Conservation (phyloP, 306 rosid species). For the Carpinus fangiana region DNA sequence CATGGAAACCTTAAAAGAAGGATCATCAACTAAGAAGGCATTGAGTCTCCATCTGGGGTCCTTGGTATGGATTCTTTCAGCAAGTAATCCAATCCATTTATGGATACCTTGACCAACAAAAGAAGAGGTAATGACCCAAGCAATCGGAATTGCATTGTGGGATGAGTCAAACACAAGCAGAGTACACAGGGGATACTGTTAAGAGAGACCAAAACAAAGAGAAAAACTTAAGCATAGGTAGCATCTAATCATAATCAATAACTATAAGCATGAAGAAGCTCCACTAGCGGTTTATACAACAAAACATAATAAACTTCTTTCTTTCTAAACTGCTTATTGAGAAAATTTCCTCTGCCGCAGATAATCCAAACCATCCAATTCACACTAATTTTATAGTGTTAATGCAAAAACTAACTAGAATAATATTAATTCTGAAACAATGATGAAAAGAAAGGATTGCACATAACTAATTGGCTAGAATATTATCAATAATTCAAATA, state of each 20-base stretch:
- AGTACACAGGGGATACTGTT: constrained; percentile 67
- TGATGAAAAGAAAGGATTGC: background rate
- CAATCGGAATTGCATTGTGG: constrained; percentile 78
- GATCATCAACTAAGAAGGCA: constrained; percentile 71
- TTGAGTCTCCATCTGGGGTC: constrained; percentile 67
- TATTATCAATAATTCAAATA: background rate
- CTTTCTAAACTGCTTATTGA: background rate
- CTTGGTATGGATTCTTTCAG: constrained; percentile 57
- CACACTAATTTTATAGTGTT: background rate
- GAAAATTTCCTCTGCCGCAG: background rate
- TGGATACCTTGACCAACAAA: constrained; percentile 50
- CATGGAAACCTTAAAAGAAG: constrained; percentile 54
- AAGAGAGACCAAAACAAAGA: constrained; percentile 17
- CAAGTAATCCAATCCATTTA: constrained; percentile 69
- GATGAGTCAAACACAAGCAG: constrained; percentile 75
- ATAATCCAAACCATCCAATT: background rate
- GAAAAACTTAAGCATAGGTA: constrained; percentile 18
- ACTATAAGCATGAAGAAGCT: background rate
- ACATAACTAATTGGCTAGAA: background rate
- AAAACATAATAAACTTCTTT: background rate
- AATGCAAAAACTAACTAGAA: background rate
- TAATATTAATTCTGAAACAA: background rate
- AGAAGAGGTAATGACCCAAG: constrained; percentile 77
- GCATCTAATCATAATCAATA: constrained; percentile 5
- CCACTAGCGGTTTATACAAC: background rate